These are phyloP conservation scores for Daldinia eschscholtzii DNA, from an alignment of 2,329 filamentous ascomycete species.

Conservation along the genomic window DNA sequence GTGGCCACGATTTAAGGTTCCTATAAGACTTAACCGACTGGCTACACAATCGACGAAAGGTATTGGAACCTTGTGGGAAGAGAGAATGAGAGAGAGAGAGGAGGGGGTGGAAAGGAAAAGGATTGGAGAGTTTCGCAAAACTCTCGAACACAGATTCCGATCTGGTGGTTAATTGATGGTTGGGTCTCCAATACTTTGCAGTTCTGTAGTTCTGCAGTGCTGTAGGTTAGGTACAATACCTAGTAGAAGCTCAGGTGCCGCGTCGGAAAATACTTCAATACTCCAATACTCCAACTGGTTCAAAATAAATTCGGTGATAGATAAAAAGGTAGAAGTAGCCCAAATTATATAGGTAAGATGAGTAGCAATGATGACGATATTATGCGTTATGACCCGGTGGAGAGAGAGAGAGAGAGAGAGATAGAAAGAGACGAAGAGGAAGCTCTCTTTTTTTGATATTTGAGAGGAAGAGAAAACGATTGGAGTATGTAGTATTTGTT, in stretches of 20 bases:
- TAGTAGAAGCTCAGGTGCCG: background rate
- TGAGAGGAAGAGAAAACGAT: slow-evolving; percentile 7
- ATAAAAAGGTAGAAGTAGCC: slow-evolving; percentile 4
- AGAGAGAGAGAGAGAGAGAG: background rate
- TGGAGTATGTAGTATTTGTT: slow-evolving; percentile 10
- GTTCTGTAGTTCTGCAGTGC: background rate
- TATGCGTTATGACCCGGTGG: slow-evolving; percentile 18
- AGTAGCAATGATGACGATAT: slow-evolving; percentile 16
- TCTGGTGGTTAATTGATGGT: slow-evolving; percentile 28
- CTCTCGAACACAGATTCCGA: slow-evolving; percentile 29
- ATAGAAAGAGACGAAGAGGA: too few species aligned
- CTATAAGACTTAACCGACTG: slow-evolving; percentile 30
- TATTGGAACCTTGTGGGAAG: slow-evolving; percentile 29
- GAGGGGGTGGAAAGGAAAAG: slow-evolving; percentile 2
- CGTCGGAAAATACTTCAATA: slow-evolving; percentile 15
- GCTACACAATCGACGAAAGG: slow-evolving; percentile 22
- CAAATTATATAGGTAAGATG: slow-evolving; percentile 8
- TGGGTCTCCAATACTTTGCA: slow-evolving; percentile 18
- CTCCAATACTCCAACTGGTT: background rate
- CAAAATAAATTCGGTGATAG: background rate
- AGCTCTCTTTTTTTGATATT: slow-evolving; percentile 8
- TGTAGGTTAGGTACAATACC: too few species aligned
- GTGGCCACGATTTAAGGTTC: slow-evolving; percentile 24
- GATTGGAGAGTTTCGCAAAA: slow-evolving; percentile 32
- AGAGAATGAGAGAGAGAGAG: background rate